Evolutionary conservation across 306 rosid species (phyloP).

Genomic region (Trichosanthes cucumerina): DNA sequence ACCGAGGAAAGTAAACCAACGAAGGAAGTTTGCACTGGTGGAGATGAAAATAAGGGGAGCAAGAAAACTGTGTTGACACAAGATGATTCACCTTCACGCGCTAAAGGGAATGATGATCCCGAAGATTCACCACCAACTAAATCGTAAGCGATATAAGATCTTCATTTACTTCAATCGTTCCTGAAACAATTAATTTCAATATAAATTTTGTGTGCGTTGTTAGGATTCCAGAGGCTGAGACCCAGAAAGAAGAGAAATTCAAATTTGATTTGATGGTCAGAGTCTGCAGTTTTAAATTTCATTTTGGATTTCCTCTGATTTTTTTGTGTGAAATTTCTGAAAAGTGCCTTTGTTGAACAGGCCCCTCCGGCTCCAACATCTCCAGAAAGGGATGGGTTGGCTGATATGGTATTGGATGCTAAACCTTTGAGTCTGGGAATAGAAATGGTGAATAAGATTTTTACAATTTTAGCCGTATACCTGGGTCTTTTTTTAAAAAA

Average conservation of each 20-base stretch:
- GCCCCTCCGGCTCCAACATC: conserved; percentile 41
- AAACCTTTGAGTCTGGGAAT: conserved; percentile 14
- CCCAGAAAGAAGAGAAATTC: conserved; percentile 32
- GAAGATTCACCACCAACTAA: conserved; percentile 20
- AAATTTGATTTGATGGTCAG: conserved; percentile 73
- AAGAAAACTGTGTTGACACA: neutral
- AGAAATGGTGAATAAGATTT: conserved; percentile 23
- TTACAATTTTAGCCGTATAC: neutral
- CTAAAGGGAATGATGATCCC: neutral
- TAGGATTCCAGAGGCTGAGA: conserved; percentile 28
- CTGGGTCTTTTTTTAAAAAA: neutral
- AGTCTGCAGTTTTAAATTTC: conserved; percentile 9
- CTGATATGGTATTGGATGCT: conserved; percentile 20
- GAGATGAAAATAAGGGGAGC: neutral
- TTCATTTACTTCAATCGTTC: neutral
- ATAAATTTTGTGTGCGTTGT: conserved; percentile 11
- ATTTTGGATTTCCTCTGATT: conserved; percentile 14
- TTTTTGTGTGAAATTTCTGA: conserved; percentile 22
- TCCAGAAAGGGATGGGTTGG: conserved; percentile 26
- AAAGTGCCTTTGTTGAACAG: conserved; percentile 26
- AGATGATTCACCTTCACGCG: neutral
- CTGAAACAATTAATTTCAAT: conserved; percentile 9
- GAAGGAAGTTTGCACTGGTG: neutral
- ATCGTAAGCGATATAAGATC: conserved; percentile 34
- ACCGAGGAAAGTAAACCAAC: neutral